Conservation (phyloP, 2,329 filamentous ascomycete genomes). For the Helotiales sp. region DNA sequence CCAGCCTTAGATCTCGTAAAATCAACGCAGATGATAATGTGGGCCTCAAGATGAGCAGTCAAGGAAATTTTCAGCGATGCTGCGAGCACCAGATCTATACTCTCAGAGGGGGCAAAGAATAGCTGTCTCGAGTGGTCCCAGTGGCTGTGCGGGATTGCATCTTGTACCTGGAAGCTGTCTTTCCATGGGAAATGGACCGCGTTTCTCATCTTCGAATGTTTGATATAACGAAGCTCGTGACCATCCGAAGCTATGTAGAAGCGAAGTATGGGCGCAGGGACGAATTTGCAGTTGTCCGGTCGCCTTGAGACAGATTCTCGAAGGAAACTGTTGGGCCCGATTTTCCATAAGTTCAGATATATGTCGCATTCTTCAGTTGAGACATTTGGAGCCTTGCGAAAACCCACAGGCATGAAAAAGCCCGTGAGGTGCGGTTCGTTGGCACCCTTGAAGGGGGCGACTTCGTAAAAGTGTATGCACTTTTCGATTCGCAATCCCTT, state of each 20-base stretch:
- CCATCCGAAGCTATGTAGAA: slow-evolving; percentile 2
- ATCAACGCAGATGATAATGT: neutral
- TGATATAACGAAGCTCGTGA: neutral
- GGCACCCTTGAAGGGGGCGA: neutral
- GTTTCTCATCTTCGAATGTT: neutral
- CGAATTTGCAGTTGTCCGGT: neutral
- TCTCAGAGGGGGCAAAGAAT: neutral
- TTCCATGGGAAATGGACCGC: neutral
- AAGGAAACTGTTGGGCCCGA: slow-evolving; percentile 6
- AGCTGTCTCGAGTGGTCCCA: slow-evolving; percentile 7
- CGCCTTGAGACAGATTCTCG: neutral
- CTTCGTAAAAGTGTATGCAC: neutral
- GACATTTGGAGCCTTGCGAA: neutral
- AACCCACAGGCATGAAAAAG: neutral
- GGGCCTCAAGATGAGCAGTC: neutral
- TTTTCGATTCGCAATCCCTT: slow-evolving; percentile 12
- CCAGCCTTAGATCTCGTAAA: neutral
- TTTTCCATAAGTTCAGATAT: slow-evolving; percentile 5
- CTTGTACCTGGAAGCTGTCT: neutral
- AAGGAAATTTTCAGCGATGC: neutral
- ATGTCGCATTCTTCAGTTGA: neutral
- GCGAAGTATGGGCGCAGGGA: neutral
- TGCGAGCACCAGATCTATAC: neutral
- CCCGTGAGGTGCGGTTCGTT: neutral
- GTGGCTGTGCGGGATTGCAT: slow-evolving; percentile 11